Percentiles rank a stretch among this genome's conserved stretches.
Conservation (phyloP, 2,329 filamentous ascomycete genomes). For the Intubia oerlemansii region DNA sequence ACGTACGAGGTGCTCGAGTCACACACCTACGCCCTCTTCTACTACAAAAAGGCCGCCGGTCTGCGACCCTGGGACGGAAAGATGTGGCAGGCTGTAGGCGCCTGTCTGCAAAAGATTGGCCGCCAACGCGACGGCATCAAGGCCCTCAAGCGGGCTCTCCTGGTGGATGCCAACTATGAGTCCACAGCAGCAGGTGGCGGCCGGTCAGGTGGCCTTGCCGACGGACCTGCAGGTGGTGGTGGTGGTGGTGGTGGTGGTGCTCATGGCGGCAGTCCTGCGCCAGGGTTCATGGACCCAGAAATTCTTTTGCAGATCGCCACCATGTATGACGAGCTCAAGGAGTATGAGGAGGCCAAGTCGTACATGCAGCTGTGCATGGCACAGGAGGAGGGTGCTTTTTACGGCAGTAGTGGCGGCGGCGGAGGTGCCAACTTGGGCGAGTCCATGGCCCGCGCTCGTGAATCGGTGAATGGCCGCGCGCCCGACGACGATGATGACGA, state of each 20-base stretch:
- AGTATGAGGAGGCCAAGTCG: slow-evolving; percentile 59
- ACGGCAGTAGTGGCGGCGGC: too few species aligned
- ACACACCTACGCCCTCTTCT: slow-evolving; percentile 93
- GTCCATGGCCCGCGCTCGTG: slow-evolving; percentile 33
- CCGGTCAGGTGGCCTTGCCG: too few species aligned
- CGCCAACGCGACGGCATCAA: slow-evolving; percentile 82
- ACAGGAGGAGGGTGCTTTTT: slow-evolving; percentile 55
- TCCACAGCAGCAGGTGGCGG: too few species aligned
- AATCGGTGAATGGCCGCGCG: slow-evolving; percentile 17
- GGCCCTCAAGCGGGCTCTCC: slow-evolving; percentile 75
- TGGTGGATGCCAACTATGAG: slow-evolving; percentile 75
- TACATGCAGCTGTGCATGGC: slow-evolving; percentile 95
- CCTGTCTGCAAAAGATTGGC: slow-evolving; percentile 77
- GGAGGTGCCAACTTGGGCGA: slow-evolving; percentile 24
- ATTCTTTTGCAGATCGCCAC: slow-evolving; percentile 74
- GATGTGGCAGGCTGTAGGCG: slow-evolving; percentile 95
- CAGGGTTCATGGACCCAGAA: slow-evolving; percentile 77
- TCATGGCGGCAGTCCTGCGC: slow-evolving; percentile 27
- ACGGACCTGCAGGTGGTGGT: too few species aligned
- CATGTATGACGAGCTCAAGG: slow-evolving; percentile 65
- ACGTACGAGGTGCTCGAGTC: slow-evolving; percentile 97
- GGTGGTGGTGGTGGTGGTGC: slow-evolving; percentile 26
- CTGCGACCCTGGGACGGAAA: slow-evolving; percentile 92
- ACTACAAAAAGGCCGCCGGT: slow-evolving; percentile 88
- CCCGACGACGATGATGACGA: slow-evolving; percentile 16